phyloP scores from a whole-genome alignment of 2,329 filamentous ascomycete species.

The Aspergillus vadensis region DNA sequence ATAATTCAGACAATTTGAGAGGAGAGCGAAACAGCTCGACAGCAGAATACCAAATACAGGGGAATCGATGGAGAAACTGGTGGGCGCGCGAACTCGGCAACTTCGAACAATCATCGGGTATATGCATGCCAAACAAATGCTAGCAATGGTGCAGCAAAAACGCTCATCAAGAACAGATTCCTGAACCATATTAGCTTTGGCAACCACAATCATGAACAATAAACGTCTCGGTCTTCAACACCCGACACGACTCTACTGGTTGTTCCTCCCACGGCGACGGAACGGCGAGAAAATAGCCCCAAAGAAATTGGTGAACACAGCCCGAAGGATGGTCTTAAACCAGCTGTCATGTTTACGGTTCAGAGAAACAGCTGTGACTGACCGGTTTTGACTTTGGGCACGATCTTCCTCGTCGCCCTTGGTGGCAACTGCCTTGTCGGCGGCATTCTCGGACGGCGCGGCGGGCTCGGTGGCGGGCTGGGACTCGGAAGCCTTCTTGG shows the following conservation, averaged over 20 bases:
- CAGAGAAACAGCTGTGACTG: slow-evolving; percentile 43
- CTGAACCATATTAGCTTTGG: slow-evolving; percentile 37
- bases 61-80: slow-evolving; percentile 34
- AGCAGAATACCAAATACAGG: slow-evolving; percentile 37
- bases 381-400: slow-evolving; percentile 40
- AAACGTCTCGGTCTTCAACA: slow-evolving; percentile 4
- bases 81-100: slow-evolving; percentile 22
- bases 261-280: slow-evolving; percentile 37
- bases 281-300: slow-evolving; percentile 43
- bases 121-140: slow-evolving; percentile 35
- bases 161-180: slow-evolving; percentile 33
- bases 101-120: slow-evolving; percentile 24
- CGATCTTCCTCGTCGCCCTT: slow-evolving; percentile 33
- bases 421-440: slow-evolving; percentile 15
- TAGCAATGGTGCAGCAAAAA: slow-evolving; percentile 33
- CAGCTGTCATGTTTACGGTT: slow-evolving; percentile 42
- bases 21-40: slow-evolving; percentile 21
- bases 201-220: slow-evolving; percentile 20
- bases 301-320: slow-evolving; percentile 45
- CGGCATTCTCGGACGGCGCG: slow-evolving; percentile 9
- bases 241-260: slow-evolving; percentile 28
- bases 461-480: slow-evolving; percentile 7
- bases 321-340: slow-evolving; percentile 44
- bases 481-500: slow-evolving; percentile 17
- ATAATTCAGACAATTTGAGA: slow-evolving; percentile 22